Base-by-base conservation (phyloP, 2,329 filamentous ascomycete species). In the Hypoxylon sp. region DNA sequence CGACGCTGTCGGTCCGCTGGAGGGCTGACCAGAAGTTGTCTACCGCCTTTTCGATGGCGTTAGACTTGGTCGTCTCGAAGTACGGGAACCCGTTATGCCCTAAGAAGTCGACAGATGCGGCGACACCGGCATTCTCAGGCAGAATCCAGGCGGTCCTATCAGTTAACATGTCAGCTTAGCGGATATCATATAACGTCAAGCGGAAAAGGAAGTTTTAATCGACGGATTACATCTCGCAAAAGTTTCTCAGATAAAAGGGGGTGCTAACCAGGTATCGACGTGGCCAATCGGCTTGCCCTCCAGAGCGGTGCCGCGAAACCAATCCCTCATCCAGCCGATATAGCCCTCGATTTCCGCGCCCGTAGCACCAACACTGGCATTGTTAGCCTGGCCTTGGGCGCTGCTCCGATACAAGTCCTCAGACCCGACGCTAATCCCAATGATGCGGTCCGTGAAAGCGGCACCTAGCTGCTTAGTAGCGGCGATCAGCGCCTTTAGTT, bases 1-100 rank as follows among this genome's bases (percentile, higher is more conserved):
- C 73, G 14, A 73, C 73, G 11, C 68, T 55, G 53, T 75, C 73
- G 7, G 74, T 77, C 41, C 70, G 60, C 27, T 52, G 41, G 9
- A 75, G 58, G 2, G 70, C 74, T 1, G 66, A 71, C 64, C 61
- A 73, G 60, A 75, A 77, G 51, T 75, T 74, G 25, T 70, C 71
- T 1, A 57, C 56, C 2, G 69, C 73, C 23, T 70, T 61, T 14
- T 67, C 71, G 48, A 77, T 77, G 47, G 67, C 63, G 56, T 77
- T 77, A 25, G 71, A 56, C 48, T 67, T 70, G 27, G 70, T 72
- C 16, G 52, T 71, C 61, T 77, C 74, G 46, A 75, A 77, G 55
- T 76, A 77, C 2, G 75, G 75, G 66, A 76, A 77, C 16, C 68
- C 67, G 60, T 75, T 77, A 54, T 75, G 73, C 7, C 74, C 69